Evolutionary conservation across 352 stramenopile species (phyloP), one percentile per base, ranked within the genome.

Genomic region (Elongisporangium undulatum): DNA sequence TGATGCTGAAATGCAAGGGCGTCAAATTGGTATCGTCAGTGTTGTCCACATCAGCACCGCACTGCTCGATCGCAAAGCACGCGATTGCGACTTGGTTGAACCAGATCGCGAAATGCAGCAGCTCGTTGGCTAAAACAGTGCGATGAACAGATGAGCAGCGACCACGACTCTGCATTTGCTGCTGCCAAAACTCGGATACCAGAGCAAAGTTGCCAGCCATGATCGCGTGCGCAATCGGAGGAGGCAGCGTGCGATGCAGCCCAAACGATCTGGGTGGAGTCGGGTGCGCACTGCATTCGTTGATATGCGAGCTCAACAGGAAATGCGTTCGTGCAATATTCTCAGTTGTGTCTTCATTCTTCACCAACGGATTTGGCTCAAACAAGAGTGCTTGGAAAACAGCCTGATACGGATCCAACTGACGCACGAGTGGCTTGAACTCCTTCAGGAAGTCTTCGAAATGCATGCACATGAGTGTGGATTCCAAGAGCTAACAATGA

Each of bases 401-500:
- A 9, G 82, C 82, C 55, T 93, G 82, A 50, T 93, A 93, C 17
- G 85, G 85, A 50, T 93, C 85, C 19, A 92, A 66, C 39, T 90
- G 71, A 0, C 82, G 77, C 22, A 92, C 82, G 0, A 90, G 66
- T 19, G 72, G 69, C 59, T 95, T 94, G 64, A 95, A 95, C 34
- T 92, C 85, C 34, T 73, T 81, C 21, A 94, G 68, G 45, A 94
- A 89, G 54, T 94, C 86, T 59, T 94, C 86, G 63, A 89, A 92
- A 6, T 63, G 73, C 79, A 95, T 92, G 58, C 75, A 92, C 77
- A 94, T 89, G 55, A 95, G 77, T 54, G 91, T 85, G 12, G 79
- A 63, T 59, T 93, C 82, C 10, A 91, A 61, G 2, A 87, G 63
- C 68, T 80, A 49, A 62, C 16, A 2, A 22, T 52, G n/a, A 52